Percentiles rank a stretch among this genome's conserved stretches.
Evolutionary conservation across 805 yeast genomes (phyloP).

Genomic region (Ogataea thermomethanolica): DNA sequence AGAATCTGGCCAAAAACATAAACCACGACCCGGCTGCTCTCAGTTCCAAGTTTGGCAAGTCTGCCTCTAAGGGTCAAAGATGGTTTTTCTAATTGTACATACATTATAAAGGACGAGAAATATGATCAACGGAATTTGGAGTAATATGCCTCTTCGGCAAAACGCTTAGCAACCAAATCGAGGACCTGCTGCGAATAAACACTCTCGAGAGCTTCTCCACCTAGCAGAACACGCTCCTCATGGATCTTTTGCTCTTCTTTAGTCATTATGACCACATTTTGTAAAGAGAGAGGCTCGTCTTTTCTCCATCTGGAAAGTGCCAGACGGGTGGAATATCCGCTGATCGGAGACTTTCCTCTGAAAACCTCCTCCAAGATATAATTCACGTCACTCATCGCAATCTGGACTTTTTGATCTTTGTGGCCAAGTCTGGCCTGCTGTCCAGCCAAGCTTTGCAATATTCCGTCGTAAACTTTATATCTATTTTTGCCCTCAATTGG

Average conservation of each 20-base stretch:
- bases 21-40: slow-evolving; percentile 38
- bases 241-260: slow-evolving; percentile 81
- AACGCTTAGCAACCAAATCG: slow-evolving; percentile 55
- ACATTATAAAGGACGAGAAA: slow-evolving; percentile 1
- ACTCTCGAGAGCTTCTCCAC: slow-evolving; percentile 57
- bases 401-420: slow-evolving; percentile 70
- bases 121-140: slow-evolving; percentile 44
- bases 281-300: slow-evolving; percentile 54
- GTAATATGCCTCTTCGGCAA: slow-evolving; percentile 73
- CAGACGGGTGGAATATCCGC: slow-evolving; percentile 76
- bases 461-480: slow-evolving; percentile 77
- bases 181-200: slow-evolving; percentile 63
- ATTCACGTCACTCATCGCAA: slow-evolving; percentile 67
- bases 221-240: slow-evolving; percentile 69
- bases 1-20: slow-evolving; percentile 23
- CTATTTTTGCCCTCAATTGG: slow-evolving; percentile 90
- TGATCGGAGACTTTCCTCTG: slow-evolving; percentile 86
- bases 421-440: slow-evolving; percentile 80
- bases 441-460: slow-evolving; percentile 78
- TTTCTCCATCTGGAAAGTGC: slow-evolving; percentile 87
- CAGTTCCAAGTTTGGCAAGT: slow-evolving; percentile 49
- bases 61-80: slow-evolving; percentile 47
- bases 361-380: slow-evolving; percentile 89
- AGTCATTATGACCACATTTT: slow-evolving; percentile 84
- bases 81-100: slow-evolving; percentile 50